phyloP scores from a whole-genome alignment of 106 monocot species.

The Vanilla planifolia region DNA sequence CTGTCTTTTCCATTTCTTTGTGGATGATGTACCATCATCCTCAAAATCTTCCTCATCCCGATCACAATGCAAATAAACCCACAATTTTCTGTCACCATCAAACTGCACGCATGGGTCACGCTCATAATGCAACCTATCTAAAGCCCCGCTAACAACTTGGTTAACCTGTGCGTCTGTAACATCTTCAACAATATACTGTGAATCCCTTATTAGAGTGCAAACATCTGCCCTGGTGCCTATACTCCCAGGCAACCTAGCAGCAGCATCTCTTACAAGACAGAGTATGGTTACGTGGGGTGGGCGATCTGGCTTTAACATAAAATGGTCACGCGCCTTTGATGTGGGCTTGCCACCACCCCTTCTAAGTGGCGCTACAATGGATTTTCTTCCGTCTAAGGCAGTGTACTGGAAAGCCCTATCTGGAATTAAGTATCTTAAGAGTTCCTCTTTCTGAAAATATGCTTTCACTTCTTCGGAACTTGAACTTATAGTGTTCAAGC shows the following conservation, averaged over 20 bases:
- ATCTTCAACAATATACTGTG: slow-evolving; percentile 84
- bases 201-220: slow-evolving; percentile 86
- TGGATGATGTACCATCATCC: slow-evolving; percentile 95
- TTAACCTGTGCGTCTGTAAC: slow-evolving; percentile 73
- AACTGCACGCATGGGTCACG: slow-evolving; percentile 94
- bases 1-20: slow-evolving; percentile 96
- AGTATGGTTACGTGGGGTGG: slow-evolving; percentile 96
- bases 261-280: slow-evolving; percentile 93
- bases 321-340: slow-evolving; percentile 92
- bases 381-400: slow-evolving; percentile 79
- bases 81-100: slow-evolving; percentile 83
- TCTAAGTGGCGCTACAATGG: slow-evolving; percentile 89
- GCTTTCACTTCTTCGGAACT: slow-evolving; percentile 77
- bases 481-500: slow-evolving; percentile 72
- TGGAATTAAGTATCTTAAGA: slow-evolving; percentile 77
- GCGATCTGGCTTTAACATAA: slow-evolving; percentile 83
- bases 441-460: slow-evolving; percentile 81
- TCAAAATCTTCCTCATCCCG: slow-evolving; percentile 99
- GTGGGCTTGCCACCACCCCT: slow-evolving; percentile 95
- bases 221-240: slow-evolving; percentile 98
- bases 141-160: slow-evolving; percentile 92
- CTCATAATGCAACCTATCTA: slow-evolving; percentile 96
- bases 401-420: slow-evolving; percentile 93
- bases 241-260: slow-evolving; percentile 84
- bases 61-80: slow-evolving; percentile 89